phyloP scores from a whole-genome alignment of 306 rosid genomes.

The Cucurbita maxima region DNA sequence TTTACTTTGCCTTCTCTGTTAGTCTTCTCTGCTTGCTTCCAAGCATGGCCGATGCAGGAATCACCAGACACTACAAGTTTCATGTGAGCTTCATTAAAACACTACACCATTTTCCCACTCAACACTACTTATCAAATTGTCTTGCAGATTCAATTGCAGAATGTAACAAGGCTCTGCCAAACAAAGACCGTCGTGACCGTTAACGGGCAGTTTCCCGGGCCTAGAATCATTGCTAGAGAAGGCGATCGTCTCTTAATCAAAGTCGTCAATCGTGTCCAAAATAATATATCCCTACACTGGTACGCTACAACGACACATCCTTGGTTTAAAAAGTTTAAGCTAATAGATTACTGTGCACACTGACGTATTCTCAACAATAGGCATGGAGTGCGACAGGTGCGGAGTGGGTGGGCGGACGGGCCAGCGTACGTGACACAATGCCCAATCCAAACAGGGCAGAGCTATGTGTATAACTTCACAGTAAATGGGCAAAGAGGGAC shows the following conservation, averaged over 20 bases:
- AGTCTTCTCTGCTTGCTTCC: constrained; percentile 17
- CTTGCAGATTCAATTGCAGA: constrained; percentile 37
- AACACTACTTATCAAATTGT: not conserved
- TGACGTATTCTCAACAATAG: constrained; percentile 2
- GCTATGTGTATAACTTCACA: constrained; percentile 46
- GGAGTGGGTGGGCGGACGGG: constrained; percentile 69
- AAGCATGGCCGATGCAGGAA: constrained; percentile 24
- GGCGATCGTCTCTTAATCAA: constrained; percentile 44
- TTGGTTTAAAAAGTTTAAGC: not conserved
- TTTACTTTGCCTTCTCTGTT: constrained; percentile 17
- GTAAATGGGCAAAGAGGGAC: constrained; percentile 57
- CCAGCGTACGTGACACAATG: constrained; percentile 68
- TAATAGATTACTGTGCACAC: not conserved
- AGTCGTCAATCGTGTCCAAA: constrained; percentile 46
- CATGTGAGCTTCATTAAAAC: constrained; percentile 16
- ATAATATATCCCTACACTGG: constrained; percentile 58
- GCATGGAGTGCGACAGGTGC: constrained; percentile 50
- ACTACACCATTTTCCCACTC: not conserved
- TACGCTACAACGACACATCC: not conserved
- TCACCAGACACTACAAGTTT: constrained; percentile 57
- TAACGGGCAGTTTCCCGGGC: constrained; percentile 53
- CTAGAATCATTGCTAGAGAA: constrained; percentile 64
- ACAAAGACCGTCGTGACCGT: constrained; percentile 61
- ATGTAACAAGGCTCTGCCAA: constrained; percentile 51
- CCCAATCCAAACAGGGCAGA: constrained; percentile 51